These are phyloP conservation scores for Beauveria bassiana DNA, from an alignment of 2,329 filamentous ascomycete species.

Conservation along the genomic window DNA sequence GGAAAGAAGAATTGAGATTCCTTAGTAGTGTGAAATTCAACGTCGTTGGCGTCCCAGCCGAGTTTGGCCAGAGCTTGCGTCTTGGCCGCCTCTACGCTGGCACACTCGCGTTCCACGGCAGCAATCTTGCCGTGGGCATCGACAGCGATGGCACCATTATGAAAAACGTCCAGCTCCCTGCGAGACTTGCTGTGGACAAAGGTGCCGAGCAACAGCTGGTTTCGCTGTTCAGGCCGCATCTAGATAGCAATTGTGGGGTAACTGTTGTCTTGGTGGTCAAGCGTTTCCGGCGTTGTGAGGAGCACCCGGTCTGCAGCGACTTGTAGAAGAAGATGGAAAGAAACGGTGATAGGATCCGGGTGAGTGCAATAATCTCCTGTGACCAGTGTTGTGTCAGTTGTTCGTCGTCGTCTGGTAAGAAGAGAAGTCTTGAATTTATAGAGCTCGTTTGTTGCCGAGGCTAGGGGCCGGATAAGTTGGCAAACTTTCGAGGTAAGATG, in stretches of 20 bases:
- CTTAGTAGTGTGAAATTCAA: slow-evolving; percentile 28
- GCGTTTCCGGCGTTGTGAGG: neutral
- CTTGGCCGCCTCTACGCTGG: slow-evolving; percentile 22
- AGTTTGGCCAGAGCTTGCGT: slow-evolving; percentile 31
- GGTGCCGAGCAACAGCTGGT: slow-evolving; percentile 45
- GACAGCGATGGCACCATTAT: slow-evolving; percentile 44
- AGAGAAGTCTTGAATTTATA: neutral
- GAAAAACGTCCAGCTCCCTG: slow-evolving; percentile 42
- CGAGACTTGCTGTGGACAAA: slow-evolving; percentile 47
- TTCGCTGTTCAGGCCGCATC: slow-evolving; percentile 17
- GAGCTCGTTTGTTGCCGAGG: neutral
- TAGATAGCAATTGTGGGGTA: neutral
- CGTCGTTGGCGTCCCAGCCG: slow-evolving; percentile 35
- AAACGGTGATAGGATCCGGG: neutral
- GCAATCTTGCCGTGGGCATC: slow-evolving; percentile 41
- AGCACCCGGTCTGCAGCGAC: neutral
- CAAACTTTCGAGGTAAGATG: neutral
- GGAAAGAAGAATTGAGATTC: slow-evolving; percentile 72
- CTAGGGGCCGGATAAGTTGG: too few relatives aligned
- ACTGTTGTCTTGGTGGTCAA: neutral
- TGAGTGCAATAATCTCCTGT: neutral
- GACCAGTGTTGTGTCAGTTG: neutral
- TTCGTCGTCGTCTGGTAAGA: neutral
- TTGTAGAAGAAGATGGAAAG: neutral
- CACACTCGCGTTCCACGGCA: slow-evolving; percentile 33